A percentile compares a stretch with the other conserved stretches of the same genome.
These are phyloP conservation scores for Maudiozyma serrabonitensis DNA, from an alignment of 805 yeast species.

Conservation along the genomic window DNA sequence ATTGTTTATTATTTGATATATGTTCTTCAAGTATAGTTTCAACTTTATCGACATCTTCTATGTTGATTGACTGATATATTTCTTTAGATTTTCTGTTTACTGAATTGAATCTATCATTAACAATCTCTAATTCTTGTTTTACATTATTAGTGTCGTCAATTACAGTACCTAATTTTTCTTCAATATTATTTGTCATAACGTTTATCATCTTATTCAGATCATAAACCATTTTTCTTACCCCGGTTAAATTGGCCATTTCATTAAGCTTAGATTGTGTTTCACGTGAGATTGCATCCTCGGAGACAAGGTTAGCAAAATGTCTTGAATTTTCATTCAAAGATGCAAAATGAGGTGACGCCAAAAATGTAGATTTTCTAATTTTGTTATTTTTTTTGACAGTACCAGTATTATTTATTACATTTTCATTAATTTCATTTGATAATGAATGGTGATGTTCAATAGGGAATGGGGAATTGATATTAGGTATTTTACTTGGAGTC, in stretches of 20 bases:
- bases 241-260: not conserved
- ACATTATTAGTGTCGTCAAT: not conserved
- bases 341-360: constrained; percentile 2
- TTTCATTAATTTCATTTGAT: not conserved
- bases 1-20: not conserved
- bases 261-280: not conserved
- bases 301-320: constrained; percentile 1
- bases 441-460: not conserved
- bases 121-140: not conserved
- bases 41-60: not conserved
- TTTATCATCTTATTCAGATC: constrained; percentile 1
- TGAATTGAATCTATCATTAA: not conserved
- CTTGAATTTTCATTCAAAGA: constrained; percentile 2
- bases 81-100: not conserved
- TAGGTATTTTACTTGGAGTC: not conserved
- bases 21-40: not conserved
- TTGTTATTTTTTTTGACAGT: not conserved
- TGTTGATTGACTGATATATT: not conserved
- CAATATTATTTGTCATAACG: not conserved
- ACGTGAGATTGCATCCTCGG: not conserved
- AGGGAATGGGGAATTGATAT: not conserved
- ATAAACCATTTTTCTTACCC: not conserved
- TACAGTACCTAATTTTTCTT: not conserved
- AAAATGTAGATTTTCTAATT: not conserved
- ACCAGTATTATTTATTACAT: not conserved